A percentile compares a stretch with the other conserved stretches of the same genome.
These are phyloP conservation scores for Vitis hybrid DNA, from an alignment of 177 flowering plant species.

Conservation along the genomic window DNA sequence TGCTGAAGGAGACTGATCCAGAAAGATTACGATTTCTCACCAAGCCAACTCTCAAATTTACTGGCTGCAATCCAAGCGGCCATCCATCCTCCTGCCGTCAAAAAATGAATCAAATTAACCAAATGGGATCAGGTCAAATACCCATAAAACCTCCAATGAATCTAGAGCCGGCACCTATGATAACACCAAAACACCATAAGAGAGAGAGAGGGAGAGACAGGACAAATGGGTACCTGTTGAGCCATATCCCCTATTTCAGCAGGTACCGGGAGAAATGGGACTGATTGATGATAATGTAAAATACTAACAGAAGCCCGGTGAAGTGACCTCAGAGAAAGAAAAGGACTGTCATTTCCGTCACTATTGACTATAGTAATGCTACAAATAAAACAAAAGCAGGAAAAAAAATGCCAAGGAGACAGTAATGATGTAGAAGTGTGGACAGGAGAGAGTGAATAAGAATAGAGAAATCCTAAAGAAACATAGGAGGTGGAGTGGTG, in stretches of 20 bases:
- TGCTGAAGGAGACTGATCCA: slow-evolving; percentile 46
- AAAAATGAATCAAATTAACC: neutral
- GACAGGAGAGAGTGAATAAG: no score
- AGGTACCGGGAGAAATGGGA: neutral
- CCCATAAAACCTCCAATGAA: neutral
- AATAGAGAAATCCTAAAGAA: no score
- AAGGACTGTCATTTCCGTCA: neutral
- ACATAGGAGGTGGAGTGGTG: no score
- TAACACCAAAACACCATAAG: neutral
- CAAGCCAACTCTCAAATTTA: slow-evolving; percentile 44
- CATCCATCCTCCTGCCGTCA: slow-evolving; percentile 49
- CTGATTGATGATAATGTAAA: neutral
- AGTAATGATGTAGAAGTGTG: no score
- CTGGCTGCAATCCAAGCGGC: slow-evolving; percentile 51
- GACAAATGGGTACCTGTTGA: slow-evolving; percentile 13
- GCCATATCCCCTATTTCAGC: slow-evolving; percentile 1
- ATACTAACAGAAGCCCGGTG: slow-evolving; percentile 2
- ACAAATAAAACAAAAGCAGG: neutral
- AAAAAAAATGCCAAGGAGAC: neutral
- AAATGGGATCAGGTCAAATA: neutral
- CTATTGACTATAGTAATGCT: slow-evolving; percentile 1
- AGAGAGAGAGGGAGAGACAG: slow-evolving; percentile 2
- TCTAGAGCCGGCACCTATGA: neutral
- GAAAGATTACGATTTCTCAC: slow-evolving; percentile 27
- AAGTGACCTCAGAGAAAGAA: slow-evolving; percentile 4